Evolutionary conservation across 2,329 filamentous ascomycete genomes (phyloP).

Genomic region (Periconia macrospinosa): DNA sequence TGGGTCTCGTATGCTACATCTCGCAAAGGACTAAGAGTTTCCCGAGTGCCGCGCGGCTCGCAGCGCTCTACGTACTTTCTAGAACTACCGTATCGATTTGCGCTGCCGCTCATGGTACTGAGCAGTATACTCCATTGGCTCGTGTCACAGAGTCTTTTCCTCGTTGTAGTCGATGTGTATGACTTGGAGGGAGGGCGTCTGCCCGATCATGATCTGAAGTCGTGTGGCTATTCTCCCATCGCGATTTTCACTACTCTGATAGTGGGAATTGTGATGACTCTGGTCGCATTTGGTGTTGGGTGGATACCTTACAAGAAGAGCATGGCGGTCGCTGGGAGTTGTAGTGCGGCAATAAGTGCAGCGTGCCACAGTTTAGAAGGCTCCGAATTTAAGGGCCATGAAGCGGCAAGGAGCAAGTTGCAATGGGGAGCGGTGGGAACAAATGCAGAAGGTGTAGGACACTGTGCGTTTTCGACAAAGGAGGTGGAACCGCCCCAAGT

Average conservation of each 20-base stretch:
- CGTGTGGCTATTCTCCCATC: conserved; percentile 16
- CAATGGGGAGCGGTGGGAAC: no score
- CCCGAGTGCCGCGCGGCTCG: conserved; percentile 7
- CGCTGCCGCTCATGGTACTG: neutral
- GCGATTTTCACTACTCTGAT: conserved; percentile 15
- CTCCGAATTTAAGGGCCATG: no score
- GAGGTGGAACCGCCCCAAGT: no score
- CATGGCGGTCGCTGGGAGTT: conserved; percentile 74
- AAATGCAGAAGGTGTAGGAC: no score
- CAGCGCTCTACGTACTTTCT: conserved; percentile 1
- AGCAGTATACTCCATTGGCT: conserved; percentile 47
- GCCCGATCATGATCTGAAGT: neutral
- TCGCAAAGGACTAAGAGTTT: neutral
- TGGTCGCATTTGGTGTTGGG: conserved; percentile 53
- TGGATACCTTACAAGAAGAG: conserved; percentile 75
- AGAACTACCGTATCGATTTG: conserved; percentile 3
- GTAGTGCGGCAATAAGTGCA: neutral
- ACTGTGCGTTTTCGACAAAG: no score
- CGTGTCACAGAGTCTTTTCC: conserved; percentile 39
- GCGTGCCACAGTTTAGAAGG: neutral
- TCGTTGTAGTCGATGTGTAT: conserved; percentile 44
- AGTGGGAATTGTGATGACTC: conserved; percentile 5
- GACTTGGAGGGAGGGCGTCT: conserved; percentile 3
- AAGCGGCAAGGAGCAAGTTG: no score
- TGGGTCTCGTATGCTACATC: neutral